Percentiles rank a stretch among this genome's conserved stretches.
Conservation (phyloP, 345 rosid genomes). For the Geranium rotundifolium region DNA sequence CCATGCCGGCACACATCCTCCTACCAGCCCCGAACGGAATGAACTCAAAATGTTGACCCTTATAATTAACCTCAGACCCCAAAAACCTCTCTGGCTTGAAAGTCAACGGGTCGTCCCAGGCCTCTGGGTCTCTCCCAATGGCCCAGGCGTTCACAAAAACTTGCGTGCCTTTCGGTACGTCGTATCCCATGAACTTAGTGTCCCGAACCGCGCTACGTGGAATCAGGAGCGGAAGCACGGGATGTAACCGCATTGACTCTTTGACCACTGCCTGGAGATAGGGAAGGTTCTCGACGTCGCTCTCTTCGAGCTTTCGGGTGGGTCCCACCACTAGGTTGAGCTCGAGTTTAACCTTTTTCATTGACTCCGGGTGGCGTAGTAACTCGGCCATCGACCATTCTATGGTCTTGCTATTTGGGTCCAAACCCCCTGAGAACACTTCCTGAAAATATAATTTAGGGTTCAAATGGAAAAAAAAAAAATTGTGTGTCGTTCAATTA, state of each 20-base stretch:
- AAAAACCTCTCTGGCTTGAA: background rate
- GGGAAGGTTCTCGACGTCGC: background rate
- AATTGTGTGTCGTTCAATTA: too few relatives aligned
- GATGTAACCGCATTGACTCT: conserved; percentile 5
- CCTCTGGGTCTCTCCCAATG: conserved; percentile 1
- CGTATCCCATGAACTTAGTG: conserved; percentile 3
- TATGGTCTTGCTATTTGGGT: background rate
- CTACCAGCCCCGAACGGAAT: background rate
- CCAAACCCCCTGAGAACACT: background rate
- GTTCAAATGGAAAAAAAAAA: too few relatives aligned
- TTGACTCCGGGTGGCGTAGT: conserved; percentile 7
- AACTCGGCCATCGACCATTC: conserved; percentile 3
- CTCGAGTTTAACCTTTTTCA: conserved; percentile 1
- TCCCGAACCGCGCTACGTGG: background rate
- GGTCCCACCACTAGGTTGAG: conserved; percentile 1
- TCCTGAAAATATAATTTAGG: background rate
- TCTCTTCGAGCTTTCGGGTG: conserved; percentile 9
- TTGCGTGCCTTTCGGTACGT: background rate
- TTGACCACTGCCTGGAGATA: conserved; percentile 12
- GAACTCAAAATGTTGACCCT: background rate
- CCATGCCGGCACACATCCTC: background rate
- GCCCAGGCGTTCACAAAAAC: conserved; percentile 5
- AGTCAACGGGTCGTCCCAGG: background rate
- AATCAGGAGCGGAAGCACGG: background rate
- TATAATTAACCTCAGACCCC: background rate